phyloP scores from a whole-genome alignment of 108 stramenopile genomes.

The Conticribra weissflogii region DNA sequence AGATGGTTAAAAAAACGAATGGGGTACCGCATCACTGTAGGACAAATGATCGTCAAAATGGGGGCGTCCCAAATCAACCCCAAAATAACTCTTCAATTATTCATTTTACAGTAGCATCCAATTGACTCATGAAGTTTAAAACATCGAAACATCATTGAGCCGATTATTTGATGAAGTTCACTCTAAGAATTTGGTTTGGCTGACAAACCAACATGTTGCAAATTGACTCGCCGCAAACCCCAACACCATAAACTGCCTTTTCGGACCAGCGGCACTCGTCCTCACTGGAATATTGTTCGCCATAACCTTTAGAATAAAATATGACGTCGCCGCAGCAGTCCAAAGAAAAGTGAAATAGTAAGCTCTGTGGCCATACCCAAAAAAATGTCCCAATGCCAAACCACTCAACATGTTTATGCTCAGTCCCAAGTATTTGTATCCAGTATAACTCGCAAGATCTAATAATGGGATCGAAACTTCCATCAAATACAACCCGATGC shows the following conservation, averaged over 20 bases:
- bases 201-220: slow-evolving; percentile 90
- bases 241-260: slow-evolving; percentile 87
- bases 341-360: slow-evolving; percentile 85
- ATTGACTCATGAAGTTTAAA: too few species aligned
- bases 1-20: too few species aligned
- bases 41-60: too few species aligned
- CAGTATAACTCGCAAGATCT: slow-evolving; percentile 82
- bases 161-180: slow-evolving; percentile 15
- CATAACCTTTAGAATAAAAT: slow-evolving; percentile 91
- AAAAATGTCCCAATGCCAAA: slow-evolving; percentile 56
- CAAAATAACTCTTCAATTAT: too few species aligned
- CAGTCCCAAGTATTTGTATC: slow-evolving; percentile 92
- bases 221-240: slow-evolving; percentile 86
- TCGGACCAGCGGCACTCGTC: slow-evolving; percentile 74
- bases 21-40: too few species aligned
- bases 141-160: too few species aligned
- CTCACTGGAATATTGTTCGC: slow-evolving; percentile 74
- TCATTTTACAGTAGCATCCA: too few species aligned
- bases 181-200: slow-evolving; percentile 84
- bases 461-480: slow-evolving; percentile 67
- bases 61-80: too few species aligned
- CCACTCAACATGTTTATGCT: slow-evolving; percentile 81
- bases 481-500: slow-evolving; percentile 91
- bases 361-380: slow-evolving; percentile 69
- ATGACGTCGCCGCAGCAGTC: slow-evolving; percentile 81